These are phyloP conservation scores for Huntiella moniliformis DNA, from an alignment of 2,329 filamentous ascomycete genomes.

Conservation along the genomic window DNA sequence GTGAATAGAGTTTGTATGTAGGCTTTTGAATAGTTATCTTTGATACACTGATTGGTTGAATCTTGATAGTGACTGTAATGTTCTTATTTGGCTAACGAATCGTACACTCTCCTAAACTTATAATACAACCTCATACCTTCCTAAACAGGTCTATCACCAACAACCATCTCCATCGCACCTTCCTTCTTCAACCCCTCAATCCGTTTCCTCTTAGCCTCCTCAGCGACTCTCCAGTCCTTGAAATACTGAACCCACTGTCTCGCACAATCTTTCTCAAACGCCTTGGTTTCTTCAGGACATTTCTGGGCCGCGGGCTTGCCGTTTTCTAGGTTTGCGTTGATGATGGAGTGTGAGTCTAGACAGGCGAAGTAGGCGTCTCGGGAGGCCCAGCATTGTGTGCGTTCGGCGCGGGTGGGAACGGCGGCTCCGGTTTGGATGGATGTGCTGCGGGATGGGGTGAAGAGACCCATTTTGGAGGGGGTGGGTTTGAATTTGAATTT, in stretches of 20 bases:
- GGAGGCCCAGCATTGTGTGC: slow-evolving; percentile 72
- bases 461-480: slow-evolving; percentile 28
- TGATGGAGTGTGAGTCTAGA: slow-evolving; percentile 61
- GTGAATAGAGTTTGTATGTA: background rate
- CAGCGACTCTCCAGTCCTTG: slow-evolving; percentile 88
- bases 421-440: slow-evolving; percentile 39
- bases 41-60: no score
- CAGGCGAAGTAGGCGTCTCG: slow-evolving; percentile 79
- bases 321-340: slow-evolving; percentile 37
- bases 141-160: background rate
- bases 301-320: slow-evolving; percentile 20
- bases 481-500: background rate
- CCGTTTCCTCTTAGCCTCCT: slow-evolving; percentile 66
- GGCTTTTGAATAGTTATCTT: no score
- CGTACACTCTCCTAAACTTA: background rate
- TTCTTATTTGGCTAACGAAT: no score
- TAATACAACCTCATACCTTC: background rate
- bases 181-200: slow-evolving; percentile 57
- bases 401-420: slow-evolving; percentile 69
- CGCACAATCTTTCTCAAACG: slow-evolving; percentile 74
- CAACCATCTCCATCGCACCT: slow-evolving; percentile 31
- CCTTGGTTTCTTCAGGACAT: slow-evolving; percentile 24
- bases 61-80: no score
- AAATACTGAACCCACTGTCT: slow-evolving; percentile 95
- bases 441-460: slow-evolving; percentile 28